Evolutionary conservation across 345 rosid species (phyloP).

Genomic region (Arabis alpina): DNA sequence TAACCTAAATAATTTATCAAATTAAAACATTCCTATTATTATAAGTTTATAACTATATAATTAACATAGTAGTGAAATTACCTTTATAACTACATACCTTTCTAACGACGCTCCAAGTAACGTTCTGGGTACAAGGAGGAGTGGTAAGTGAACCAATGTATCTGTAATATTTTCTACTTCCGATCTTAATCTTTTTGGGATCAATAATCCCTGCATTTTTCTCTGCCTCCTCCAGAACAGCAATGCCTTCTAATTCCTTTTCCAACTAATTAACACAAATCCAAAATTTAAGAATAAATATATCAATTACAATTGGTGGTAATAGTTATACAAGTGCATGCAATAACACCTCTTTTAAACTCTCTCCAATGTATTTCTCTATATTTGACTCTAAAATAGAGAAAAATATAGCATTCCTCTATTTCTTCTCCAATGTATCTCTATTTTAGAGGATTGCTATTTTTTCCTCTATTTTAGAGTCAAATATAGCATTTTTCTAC

Average conservation of each 20-base stretch:
- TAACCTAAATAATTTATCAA: conserved; percentile 16
- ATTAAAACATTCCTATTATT: not conserved
- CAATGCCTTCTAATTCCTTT: conserved; percentile 44
- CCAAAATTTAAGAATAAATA: not conserved
- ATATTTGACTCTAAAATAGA: too few species aligned
- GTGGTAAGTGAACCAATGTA: conserved; percentile 82
- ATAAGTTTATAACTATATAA: too few species aligned
- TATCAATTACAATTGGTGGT: not conserved
- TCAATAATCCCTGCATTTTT: conserved; percentile 54
- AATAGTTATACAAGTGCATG: not conserved
- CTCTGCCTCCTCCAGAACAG: conserved; percentile 38
- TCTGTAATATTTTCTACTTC: conserved; percentile 71
- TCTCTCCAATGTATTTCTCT: too few species aligned
- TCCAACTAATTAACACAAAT: conserved; percentile 44
- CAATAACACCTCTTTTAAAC: too few species aligned
- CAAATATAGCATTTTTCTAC: too few species aligned
- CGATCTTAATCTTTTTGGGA: conserved; percentile 58
- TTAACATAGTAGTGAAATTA: too few species aligned
- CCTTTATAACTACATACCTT: conserved; percentile 48
- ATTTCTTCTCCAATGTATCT: too few species aligned
- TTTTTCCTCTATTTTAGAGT: too few species aligned
- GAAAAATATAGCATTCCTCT: too few species aligned
- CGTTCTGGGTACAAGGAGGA: conserved; percentile 88
- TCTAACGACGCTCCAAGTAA: conserved; percentile 66
- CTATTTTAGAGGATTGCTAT: too few species aligned